A percentile compares a stretch with the other conserved stretches of the same genome.
Evolutionary conservation across 805 yeast genomes (phyloP).

Genomic region (Candida fluviatilis): DNA sequence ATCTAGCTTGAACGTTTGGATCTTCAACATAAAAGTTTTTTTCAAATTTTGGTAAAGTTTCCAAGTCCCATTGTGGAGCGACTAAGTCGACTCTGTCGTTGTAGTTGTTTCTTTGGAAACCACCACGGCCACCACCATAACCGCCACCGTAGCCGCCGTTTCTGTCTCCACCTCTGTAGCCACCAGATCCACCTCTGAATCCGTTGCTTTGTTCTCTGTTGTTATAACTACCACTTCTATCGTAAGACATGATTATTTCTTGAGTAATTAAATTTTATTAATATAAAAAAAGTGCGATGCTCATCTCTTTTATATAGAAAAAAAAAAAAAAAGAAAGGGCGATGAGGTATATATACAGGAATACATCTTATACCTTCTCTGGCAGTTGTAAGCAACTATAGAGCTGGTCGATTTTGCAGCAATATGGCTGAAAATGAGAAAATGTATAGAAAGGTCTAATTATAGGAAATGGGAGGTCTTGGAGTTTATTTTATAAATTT

Average conservation of each 20-base stretch:
- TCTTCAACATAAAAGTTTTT: constrained; percentile 92
- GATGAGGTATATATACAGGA: constrained; percentile 1
- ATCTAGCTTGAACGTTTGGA: constrained; percentile 69
- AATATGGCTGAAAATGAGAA: too few relatives aligned
- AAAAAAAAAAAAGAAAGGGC: neutral
- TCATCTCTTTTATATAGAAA: neutral
- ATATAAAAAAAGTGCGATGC: neutral
- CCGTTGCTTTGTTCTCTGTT: constrained; percentile 8
- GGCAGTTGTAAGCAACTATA: too few relatives aligned
- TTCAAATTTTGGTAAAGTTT: constrained; percentile 80
- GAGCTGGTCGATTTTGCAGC: too few relatives aligned
- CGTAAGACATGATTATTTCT: constrained; percentile 13
- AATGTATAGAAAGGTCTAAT: too few relatives aligned
- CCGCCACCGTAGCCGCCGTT: constrained; percentile 32
- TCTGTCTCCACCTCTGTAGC: constrained; percentile 32
- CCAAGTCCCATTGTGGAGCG: constrained; percentile 79
- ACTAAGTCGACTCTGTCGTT: constrained; percentile 47
- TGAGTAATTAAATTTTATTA: neutral
- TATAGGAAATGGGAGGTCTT: too few relatives aligned
- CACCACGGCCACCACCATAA: constrained; percentile 31
- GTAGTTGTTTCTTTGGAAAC: constrained; percentile 31
- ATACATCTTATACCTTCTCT: too few relatives aligned
- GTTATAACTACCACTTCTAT: constrained; percentile 15
- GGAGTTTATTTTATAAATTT: too few relatives aligned
- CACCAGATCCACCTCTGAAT: constrained; percentile 21